Base-by-base conservation (phyloP, 306 rosid species). In the Coriaria nepalensis region DNA sequence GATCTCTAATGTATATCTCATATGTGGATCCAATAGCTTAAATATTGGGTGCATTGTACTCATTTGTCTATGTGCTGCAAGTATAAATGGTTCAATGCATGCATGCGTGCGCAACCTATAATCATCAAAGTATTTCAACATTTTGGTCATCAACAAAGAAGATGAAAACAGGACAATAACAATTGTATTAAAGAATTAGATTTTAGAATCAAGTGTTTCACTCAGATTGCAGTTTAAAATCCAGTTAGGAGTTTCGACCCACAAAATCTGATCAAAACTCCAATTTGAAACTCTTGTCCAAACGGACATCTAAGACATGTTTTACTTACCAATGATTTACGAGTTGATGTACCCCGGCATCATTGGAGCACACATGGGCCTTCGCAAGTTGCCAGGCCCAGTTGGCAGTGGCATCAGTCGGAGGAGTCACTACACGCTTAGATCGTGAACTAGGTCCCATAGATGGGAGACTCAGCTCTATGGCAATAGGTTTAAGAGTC, bases 31-130 rank as follows among this genome's bases (percentile, higher is more conserved):
- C 73, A 86, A 52, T 13, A 82, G 54, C 69, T 63, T 45, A 45
- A 78, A 76, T 61, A 82, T 63, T 44, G 93, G 96, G 52, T 86
- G 96, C 78, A 72, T 74, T 15, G 58, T 76, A 59, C 95, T 85
- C 4, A 85, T 59, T 55, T 71, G 76, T 69, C 93, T 85, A 63
- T 70, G 75, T 35, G 93, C 71, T 54, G 93, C 87, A 71, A 86
- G 68, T 60, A 86, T 73, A 76, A 86, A 86, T 13, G 93, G 95
- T 65, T 86, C 93, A 35, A 81, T 72, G 43, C 73, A 81, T 12
- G 86, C 96, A 62, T 82, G 86, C 6, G 79, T 79, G 43, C 70
- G 66, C 61, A 86, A 66, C 93, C 90, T 81, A 45, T 49, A 39
- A 9, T 50, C 52, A 10, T 20, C 47, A 40, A 15, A 53, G 12